phyloP scores from a whole-genome alignment of 208 protist species.

The Acanthamoeba castellanii region DNA sequence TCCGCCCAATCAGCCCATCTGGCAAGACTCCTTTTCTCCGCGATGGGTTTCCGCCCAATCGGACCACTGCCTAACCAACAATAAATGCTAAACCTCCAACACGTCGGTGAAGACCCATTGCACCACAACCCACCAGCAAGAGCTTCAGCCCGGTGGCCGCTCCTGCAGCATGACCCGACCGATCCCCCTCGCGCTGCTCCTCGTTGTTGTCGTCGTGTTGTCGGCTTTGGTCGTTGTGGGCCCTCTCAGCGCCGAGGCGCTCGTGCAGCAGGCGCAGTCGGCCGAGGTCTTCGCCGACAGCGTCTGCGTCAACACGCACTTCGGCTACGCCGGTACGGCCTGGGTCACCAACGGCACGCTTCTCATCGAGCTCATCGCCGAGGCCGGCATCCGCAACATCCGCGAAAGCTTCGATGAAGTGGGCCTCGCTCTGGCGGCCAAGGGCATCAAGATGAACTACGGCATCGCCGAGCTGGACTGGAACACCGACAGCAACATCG shows the following conservation, averaged over 20 bases:
- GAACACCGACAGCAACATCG: background rate
- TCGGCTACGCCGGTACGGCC: background rate
- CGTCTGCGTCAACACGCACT: conserved; percentile 24
- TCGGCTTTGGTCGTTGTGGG: too few relatives aligned
- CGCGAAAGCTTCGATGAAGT: background rate
- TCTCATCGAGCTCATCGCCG: background rate
- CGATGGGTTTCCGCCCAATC: too few relatives aligned
- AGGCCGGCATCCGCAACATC: background rate
- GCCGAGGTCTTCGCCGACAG: background rate
- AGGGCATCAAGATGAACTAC: background rate
- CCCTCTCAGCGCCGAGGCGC: background rate
- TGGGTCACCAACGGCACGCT: background rate
- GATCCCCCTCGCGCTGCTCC: too few relatives aligned
- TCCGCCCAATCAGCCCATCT: too few relatives aligned
- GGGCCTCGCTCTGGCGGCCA: background rate
- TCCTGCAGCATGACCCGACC: too few relatives aligned
- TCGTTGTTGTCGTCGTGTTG: too few relatives aligned
- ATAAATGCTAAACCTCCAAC: too few relatives aligned
- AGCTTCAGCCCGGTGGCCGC: too few relatives aligned
- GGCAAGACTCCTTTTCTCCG: too few relatives aligned
- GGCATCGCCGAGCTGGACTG: background rate
- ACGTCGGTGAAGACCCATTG: too few relatives aligned
- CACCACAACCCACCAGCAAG: too few relatives aligned
- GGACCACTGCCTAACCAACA: too few relatives aligned
- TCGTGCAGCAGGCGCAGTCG: background rate